Evolutionary conservation across 2,329 filamentous ascomycete species (phyloP).

Genomic region (Myriosclerotinia scirpicola): DNA sequence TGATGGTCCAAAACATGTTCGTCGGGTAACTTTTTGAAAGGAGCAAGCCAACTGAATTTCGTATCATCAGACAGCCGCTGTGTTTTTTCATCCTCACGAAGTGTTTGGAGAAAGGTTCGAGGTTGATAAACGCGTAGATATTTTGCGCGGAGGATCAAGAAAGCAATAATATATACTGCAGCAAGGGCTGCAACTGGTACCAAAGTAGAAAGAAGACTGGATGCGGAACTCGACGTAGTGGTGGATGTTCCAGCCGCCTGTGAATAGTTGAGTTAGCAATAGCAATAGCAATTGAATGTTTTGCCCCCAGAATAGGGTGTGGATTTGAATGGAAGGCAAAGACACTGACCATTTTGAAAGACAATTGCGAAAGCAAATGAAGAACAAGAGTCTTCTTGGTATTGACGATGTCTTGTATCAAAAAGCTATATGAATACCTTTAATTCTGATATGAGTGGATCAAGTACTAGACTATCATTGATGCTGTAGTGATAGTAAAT

Average conservation of each 20-base stretch:
- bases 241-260: slow-evolving; percentile 15
- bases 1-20: slow-evolving; percentile 83
- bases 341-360: not conserved
- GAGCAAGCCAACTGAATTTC: slow-evolving; percentile 63
- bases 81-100: slow-evolving; percentile 54
- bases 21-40: slow-evolving; percentile 68
- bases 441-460: not conserved
- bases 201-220: slow-evolving; percentile 50
- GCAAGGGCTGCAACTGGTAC: slow-evolving; percentile 47
- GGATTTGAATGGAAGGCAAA: not conserved
- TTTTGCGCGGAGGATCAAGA: slow-evolving; percentile 50
- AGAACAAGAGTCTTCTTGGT: not conserved
- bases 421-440: not conserved
- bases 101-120: slow-evolving; percentile 52
- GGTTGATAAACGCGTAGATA: slow-evolving; percentile 53
- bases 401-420: not conserved
- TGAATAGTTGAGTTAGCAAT: not conserved
- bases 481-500: not conserved
- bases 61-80: slow-evolving; percentile 57
- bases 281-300: no score
- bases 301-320: not conserved
- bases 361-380: not conserved
- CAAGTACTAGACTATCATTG: not conserved
- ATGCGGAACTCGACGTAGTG: slow-evolving; percentile 30
- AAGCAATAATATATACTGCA: slow-evolving; percentile 45